Conservation (phyloP, 2,329 filamentous ascomycete genomes). For the Ophiosphaerella korrae region DNA sequence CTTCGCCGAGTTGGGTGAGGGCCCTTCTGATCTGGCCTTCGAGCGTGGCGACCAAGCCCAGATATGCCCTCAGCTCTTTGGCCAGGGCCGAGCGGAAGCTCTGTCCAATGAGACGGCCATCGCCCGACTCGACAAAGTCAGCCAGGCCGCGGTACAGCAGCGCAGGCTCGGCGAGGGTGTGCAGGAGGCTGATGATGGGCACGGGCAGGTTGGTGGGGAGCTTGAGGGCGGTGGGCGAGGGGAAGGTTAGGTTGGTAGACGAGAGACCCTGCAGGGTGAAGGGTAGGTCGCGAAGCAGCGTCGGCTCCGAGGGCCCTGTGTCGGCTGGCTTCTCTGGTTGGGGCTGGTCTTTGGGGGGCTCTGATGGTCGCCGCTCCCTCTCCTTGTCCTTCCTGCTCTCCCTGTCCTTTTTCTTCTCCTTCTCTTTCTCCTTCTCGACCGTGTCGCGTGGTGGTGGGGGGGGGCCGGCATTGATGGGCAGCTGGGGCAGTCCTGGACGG, state of each 20-base stretch:
- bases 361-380: slow-evolving; percentile 31
- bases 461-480: slow-evolving; percentile 43
- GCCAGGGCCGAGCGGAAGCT: slow-evolving; percentile 87
- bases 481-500: slow-evolving; percentile 50
- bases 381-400: slow-evolving; percentile 31
- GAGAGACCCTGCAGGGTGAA: slow-evolving; percentile 93
- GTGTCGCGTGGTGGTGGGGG: slow-evolving; percentile 18
- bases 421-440: slow-evolving; percentile 33
- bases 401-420: slow-evolving; percentile 25
- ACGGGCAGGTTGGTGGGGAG: slow-evolving; percentile 80
- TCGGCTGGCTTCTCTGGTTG: slow-evolving; percentile 12
- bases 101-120: slow-evolving; percentile 86
- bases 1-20: slow-evolving; percentile 72
- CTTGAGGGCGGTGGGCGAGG: slow-evolving; percentile 69
- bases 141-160: slow-evolving; percentile 85
- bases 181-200: slow-evolving; percentile 83
- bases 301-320: slow-evolving; percentile 50
- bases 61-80: slow-evolving; percentile 83
- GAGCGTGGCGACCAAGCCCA: slow-evolving; percentile 87
- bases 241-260: slow-evolving; percentile 81
- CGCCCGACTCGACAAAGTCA: slow-evolving; percentile 78
- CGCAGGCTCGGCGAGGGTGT: slow-evolving; percentile 89
- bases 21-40: slow-evolving; percentile 90
- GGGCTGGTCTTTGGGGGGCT: slow-evolving; percentile 35
- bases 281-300: slow-evolving; percentile 71